Conservation (phyloP, 305 asterid species). For the Fraxinus sp. region DNA sequence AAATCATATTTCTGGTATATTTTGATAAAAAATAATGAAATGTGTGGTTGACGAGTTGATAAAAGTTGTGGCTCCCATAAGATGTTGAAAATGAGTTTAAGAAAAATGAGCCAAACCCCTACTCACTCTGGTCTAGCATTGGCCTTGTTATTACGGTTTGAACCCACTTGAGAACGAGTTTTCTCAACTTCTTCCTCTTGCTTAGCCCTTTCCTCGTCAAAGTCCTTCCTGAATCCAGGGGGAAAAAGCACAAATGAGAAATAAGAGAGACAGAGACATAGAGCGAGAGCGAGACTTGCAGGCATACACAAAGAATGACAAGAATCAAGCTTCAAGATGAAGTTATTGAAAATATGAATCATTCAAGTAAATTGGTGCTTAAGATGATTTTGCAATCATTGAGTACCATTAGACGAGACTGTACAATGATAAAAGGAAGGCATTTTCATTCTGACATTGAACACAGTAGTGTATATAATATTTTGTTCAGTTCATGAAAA, state of each 20-base stretch:
- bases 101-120: neutral
- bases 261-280: neutral
- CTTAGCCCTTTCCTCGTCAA: conserved; percentile 70
- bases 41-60: neutral
- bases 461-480: neutral
- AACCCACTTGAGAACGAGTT: conserved; percentile 42
- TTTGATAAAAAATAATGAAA: neutral
- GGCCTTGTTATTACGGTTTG: conserved; percentile 53
- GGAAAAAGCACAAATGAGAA: neutral
- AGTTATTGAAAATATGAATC: neutral
- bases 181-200: conserved; percentile 56
- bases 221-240: conserved; percentile 58
- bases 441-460: neutral
- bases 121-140: conserved; percentile 62
- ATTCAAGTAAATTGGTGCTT: neutral
- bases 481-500: neutral
- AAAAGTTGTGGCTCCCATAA: neutral
- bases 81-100: neutral
- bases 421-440: neutral
- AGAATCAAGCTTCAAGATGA: neutral
- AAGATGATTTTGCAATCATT: neutral
- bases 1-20: neutral
- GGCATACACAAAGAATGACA: neutral
- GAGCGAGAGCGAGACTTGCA: neutral
- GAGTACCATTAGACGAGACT: neutral